Conservation (phyloP, 352 stramenopile genomes). For the Blastocystis sp. region DNA sequence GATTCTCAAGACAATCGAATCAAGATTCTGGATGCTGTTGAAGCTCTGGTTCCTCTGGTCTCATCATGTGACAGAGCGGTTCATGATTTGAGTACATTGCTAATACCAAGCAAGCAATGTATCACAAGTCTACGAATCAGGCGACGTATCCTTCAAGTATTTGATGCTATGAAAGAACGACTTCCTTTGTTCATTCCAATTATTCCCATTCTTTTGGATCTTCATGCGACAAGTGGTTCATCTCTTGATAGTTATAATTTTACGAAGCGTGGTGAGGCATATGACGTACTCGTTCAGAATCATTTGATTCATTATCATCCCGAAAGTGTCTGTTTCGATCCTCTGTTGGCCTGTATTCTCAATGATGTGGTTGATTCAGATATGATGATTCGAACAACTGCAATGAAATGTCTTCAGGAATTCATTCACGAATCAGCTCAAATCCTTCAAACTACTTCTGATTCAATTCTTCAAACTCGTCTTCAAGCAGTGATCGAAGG, state of each 20-base stretch:
- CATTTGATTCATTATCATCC: background rate
- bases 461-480: background rate
- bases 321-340: background rate
- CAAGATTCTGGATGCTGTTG: background rate
- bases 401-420: background rate
- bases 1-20: background rate
- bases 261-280: conserved; percentile 24
- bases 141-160: background rate
- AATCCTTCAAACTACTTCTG: background rate
- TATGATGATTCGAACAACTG: conserved; percentile 44
- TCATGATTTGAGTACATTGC: background rate
- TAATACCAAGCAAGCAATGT: conserved; percentile 18
- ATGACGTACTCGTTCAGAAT: conserved; percentile 1
- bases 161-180: background rate
- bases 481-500: background rate
- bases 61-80: background rate
- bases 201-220: background rate
- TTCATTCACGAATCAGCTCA: background rate
- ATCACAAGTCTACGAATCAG: background rate
- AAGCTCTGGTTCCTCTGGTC: conserved; percentile 21
- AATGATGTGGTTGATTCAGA: conserved; percentile 1
- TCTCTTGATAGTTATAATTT: conserved; percentile 16
- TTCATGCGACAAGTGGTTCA: conserved; percentile 9
- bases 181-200: background rate
- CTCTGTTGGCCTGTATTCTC: conserved; percentile 10